Evolutionary conservation across 2,329 filamentous ascomycete genomes (phyloP).

Genomic region (Pseudocercospora macadamiae): DNA sequence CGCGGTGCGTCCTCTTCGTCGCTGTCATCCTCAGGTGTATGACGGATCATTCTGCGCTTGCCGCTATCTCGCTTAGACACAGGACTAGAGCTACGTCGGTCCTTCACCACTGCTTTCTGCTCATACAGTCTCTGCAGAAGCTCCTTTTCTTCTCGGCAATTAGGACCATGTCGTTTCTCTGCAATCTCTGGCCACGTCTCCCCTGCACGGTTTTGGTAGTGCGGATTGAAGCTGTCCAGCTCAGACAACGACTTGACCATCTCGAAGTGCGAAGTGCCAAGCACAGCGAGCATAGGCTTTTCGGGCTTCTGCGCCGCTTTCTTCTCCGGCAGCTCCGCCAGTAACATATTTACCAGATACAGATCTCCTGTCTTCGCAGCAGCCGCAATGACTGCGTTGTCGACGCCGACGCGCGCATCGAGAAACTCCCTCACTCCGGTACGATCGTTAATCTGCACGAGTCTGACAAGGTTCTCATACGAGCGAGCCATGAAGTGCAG

Average conservation of each 20-base stretch:
- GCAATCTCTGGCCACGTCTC: slow-evolving; percentile 88
- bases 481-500: slow-evolving; percentile 55
- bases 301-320: slow-evolving; percentile 69
- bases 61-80: slow-evolving; percentile 37
- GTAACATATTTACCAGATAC: slow-evolving; percentile 75
- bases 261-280: slow-evolving; percentile 83
- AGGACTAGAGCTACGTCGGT: slow-evolving; percentile 39
- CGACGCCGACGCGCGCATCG: slow-evolving; percentile 50
- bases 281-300: slow-evolving; percentile 91
- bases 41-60: slow-evolving; percentile 29
- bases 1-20: slow-evolving; percentile 32
- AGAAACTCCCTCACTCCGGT: slow-evolving; percentile 53
- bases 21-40: slow-evolving; percentile 23
- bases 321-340: slow-evolving; percentile 60
- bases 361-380: slow-evolving; percentile 91
- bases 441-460: slow-evolving; percentile 53
- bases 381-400: slow-evolving; percentile 85
- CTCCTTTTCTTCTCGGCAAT: slow-evolving; percentile 86
- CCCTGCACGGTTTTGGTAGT: slow-evolving; percentile 70
- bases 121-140: slow-evolving; percentile 77
- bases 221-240: slow-evolving; percentile 73
- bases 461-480: slow-evolving; percentile 52
- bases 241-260: slow-evolving; percentile 64
- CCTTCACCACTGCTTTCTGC: slow-evolving; percentile 39
- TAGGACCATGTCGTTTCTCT: slow-evolving; percentile 76